Conservation (phyloP, 768 basidiomycete species). For the Auriscalpium vulgare region DNA sequence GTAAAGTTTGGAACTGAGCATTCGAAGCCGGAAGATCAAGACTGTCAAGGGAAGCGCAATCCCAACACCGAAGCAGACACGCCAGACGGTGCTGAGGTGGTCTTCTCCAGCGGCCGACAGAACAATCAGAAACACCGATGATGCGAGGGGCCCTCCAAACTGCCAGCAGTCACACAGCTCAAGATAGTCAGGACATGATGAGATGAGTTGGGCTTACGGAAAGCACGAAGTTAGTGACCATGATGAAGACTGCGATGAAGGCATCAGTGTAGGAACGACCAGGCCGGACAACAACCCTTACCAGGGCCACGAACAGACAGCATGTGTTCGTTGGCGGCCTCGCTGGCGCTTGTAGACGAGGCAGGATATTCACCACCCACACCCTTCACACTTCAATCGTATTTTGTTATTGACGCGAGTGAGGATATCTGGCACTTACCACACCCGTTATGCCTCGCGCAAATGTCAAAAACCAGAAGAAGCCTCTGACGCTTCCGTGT, state of each 20-base stretch:
- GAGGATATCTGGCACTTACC: slow-evolving; percentile 26
- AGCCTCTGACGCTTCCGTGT: slow-evolving; percentile 43
- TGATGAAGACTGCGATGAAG: slow-evolving; percentile 48
- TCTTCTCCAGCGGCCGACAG: slow-evolving; percentile 57
- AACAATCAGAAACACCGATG: slow-evolving; percentile 59
- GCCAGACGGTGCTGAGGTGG: slow-evolving; percentile 59
- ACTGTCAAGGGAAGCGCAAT: slow-evolving; percentile 57
- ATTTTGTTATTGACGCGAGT: background rate
- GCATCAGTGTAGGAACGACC: slow-evolving; percentile 1
- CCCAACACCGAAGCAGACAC: slow-evolving; percentile 58
- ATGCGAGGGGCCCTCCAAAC: slow-evolving; percentile 63
- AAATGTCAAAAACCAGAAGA: slow-evolving; percentile 72
- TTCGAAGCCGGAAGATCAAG: slow-evolving; percentile 63
- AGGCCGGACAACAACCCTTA: slow-evolving; percentile 17
- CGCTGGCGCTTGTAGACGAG: slow-evolving; percentile 58
- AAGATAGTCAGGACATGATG: background rate
- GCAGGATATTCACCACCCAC: slow-evolving; percentile 77
- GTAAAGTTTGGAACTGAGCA: slow-evolving; percentile 62
- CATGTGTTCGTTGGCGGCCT: slow-evolving; percentile 68
- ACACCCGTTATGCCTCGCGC: slow-evolving; percentile 65
- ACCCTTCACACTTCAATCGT: slow-evolving; percentile 32
- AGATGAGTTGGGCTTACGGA: slow-evolving; percentile 31
- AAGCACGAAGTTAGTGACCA: slow-evolving; percentile 69
- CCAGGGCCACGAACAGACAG: slow-evolving; percentile 51
- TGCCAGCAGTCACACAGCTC: slow-evolving; percentile 16